Evolutionary conservation across 768 basidiomycete species (phyloP), one percentile per base, ranked within the genome.

Genomic region (Boletus patriciae): DNA sequence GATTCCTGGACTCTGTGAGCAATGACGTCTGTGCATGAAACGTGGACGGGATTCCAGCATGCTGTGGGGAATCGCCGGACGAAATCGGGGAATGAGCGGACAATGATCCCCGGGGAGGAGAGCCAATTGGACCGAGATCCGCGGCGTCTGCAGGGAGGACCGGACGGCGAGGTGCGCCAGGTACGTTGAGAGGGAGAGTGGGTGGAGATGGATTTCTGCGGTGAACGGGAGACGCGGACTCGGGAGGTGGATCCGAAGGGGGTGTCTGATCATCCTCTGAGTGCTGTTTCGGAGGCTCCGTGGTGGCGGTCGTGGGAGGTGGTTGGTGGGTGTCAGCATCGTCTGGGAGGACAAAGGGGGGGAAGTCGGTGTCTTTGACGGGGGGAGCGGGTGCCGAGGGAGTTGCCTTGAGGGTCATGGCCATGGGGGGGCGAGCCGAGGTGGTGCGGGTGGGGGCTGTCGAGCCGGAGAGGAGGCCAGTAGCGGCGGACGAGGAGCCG

Each of bases 61-160:
- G 84, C 65, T 67, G 82, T 67, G 58, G 74, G 65, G 57, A 73
- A 46, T 51, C 59, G 54, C 54, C 69, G 65, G 69, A 59, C 3
- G 77, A 71, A 51, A 74, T 68, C 9, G 88, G 87, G 6, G 86
- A 87, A 0, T 84, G 83, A 7, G 80, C 79, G 59, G 54, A 53
- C 4, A 77, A 63, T 16, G 73, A 80, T 2, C 77, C 74, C 43
- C 77, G 74, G 15, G 92, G 87, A 10, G 90, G 88, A 4, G 90
- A 90, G 3, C 92, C 92, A 58, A 93, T 91, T 16, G 92, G 90
- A 10, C 91, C 91, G 63, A 90, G 86, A 67, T 90, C 89, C 46
- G 76, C 74, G 36, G 76, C 70, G 44, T 70, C 62, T 51, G 73
- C 54, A 45, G 76, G 67, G 45, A 68, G 66, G 15, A 75, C 71